Evolutionary conservation across 1,139 yeast genomes (phyloP).

Genomic region (Geotrichum reessii): DNA sequence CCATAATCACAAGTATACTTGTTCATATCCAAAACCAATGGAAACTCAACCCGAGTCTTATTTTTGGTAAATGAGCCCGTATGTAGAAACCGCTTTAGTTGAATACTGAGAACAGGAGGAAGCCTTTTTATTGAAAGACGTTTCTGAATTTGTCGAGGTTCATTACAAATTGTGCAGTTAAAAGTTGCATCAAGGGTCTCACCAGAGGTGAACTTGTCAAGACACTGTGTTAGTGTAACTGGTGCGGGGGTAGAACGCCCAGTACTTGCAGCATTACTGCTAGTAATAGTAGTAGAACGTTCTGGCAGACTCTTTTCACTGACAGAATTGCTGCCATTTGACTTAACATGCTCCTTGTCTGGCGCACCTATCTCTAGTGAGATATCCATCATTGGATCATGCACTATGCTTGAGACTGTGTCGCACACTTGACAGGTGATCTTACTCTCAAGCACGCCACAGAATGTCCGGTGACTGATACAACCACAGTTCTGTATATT

Average conservation of each 20-base stretch:
- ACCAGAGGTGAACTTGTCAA: slow-evolving; percentile 65
- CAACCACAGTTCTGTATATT: slow-evolving; percentile 52
- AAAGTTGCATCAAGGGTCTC: slow-evolving; percentile 74
- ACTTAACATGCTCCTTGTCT: not conserved
- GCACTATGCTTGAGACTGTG: slow-evolving; percentile 51
- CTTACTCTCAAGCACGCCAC: slow-evolving; percentile 68
- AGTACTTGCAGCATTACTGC: not conserved
- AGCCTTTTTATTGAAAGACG: slow-evolving; percentile 59
- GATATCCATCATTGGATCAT: slow-evolving; percentile 87
- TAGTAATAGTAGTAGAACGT: not conserved
- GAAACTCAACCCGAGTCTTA: slow-evolving; percentile 68
- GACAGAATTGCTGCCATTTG: not conserved
- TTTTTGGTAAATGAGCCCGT: slow-evolving; percentile 64
- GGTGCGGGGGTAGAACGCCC: not conserved
- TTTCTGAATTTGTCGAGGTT: slow-evolving; percentile 61
- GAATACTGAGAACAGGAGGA: slow-evolving; percentile 77
- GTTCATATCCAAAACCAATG: slow-evolving; percentile 63
- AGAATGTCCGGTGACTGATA: slow-evolving; percentile 71
- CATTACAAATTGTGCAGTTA: slow-evolving; percentile 60
- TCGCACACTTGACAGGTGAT: slow-evolving; percentile 69
- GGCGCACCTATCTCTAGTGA: slow-evolving; percentile 53
- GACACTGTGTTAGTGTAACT: slow-evolving; percentile 52
- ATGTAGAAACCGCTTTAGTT: slow-evolving; percentile 84
- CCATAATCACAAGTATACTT: slow-evolving; percentile 45
- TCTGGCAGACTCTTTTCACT: slow-evolving; percentile 8